phyloP scores from a whole-genome alignment of 768 basidiomycete genomes.

The Wakefieldia striispora region DNA sequence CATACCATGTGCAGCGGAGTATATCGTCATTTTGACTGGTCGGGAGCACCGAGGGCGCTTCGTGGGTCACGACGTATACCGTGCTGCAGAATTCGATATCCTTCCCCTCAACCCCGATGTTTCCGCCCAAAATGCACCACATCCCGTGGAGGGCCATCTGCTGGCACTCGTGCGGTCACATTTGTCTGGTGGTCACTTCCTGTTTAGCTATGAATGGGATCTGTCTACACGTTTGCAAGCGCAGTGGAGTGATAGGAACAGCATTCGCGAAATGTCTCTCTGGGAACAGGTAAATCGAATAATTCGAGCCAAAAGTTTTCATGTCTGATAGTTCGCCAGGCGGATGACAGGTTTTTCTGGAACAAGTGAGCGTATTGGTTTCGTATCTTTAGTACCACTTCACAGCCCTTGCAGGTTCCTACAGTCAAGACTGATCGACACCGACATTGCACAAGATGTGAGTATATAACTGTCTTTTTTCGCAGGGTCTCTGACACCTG shows the following conservation, averaged over 20 bases:
- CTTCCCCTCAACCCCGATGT: constrained; percentile 79
- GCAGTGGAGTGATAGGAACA: constrained; percentile 62
- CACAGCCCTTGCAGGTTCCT: constrained; percentile 39
- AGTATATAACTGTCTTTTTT: constrained; percentile 24
- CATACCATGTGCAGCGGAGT: constrained; percentile 66
- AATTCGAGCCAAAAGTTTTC: not conserved
- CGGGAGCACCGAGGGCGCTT: constrained; percentile 76
- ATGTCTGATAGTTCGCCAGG: constrained; percentile 43
- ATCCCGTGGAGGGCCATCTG: constrained; percentile 86
- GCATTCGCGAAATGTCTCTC: constrained; percentile 52
- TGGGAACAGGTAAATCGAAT: constrained; percentile 70
- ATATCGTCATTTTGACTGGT: constrained; percentile 84
- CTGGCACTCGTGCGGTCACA: constrained; percentile 85
- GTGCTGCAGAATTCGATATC: constrained; percentile 87
- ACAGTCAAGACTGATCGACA: constrained; percentile 60
- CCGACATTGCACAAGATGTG: constrained; percentile 61
- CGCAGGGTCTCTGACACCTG: constrained; percentile 8
- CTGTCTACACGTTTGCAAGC: constrained; percentile 83
- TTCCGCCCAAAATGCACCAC: constrained; percentile 64
- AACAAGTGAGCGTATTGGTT: constrained; percentile 52
- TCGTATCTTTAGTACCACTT: constrained; percentile 1
- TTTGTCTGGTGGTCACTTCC: constrained; percentile 72
- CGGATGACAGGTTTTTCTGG: constrained; percentile 98
- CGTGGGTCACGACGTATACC: constrained; percentile 84
- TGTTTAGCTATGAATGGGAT: constrained; percentile 91